Percentiles rank a stretch among this genome's conserved stretches.
phyloP scores from a whole-genome alignment of 2,329 filamentous ascomycete genomes.

The Tolypocladium tundrense region DNA sequence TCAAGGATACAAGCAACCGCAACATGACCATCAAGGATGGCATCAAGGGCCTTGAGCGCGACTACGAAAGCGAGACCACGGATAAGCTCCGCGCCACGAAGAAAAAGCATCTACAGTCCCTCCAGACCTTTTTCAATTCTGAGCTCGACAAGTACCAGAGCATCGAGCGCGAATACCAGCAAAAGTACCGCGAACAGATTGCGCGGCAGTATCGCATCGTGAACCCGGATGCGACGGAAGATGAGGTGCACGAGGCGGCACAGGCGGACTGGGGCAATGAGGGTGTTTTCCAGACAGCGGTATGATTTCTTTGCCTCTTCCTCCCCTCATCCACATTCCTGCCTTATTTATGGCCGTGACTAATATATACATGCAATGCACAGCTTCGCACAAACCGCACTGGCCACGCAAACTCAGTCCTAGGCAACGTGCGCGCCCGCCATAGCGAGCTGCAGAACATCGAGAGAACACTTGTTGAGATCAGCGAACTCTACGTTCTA shows the following conservation, averaged over 20 bases:
- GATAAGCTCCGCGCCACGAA: constrained; percentile 49
- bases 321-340: no score
- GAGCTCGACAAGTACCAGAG: constrained; percentile 61
- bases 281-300: constrained; percentile 73
- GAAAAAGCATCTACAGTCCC: constrained; percentile 55
- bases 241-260: constrained; percentile 58
- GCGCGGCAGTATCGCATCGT: constrained; percentile 72
- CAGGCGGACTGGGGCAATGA: constrained; percentile 67
- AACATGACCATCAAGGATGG: constrained; percentile 70
- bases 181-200: constrained; percentile 67
- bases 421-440: constrained; percentile 69
- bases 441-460: constrained; percentile 79
- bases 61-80: constrained; percentile 24
- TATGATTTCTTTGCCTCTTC: constrained; percentile 32
- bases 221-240: constrained; percentile 67
- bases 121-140: constrained; percentile 63
- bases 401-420: constrained; percentile 61
- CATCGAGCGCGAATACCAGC: constrained; percentile 61
- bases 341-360: not conserved
- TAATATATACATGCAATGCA: not conserved
- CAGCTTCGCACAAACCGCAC: constrained; percentile 67
- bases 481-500: constrained; percentile 61
- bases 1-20: constrained; percentile 56
- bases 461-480: constrained; percentile 62
- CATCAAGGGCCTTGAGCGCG: constrained; percentile 65